These are phyloP conservation scores for Lachnellula occidentalis DNA, from an alignment of 2,329 filamentous ascomycete species.

Conservation along the genomic window DNA sequence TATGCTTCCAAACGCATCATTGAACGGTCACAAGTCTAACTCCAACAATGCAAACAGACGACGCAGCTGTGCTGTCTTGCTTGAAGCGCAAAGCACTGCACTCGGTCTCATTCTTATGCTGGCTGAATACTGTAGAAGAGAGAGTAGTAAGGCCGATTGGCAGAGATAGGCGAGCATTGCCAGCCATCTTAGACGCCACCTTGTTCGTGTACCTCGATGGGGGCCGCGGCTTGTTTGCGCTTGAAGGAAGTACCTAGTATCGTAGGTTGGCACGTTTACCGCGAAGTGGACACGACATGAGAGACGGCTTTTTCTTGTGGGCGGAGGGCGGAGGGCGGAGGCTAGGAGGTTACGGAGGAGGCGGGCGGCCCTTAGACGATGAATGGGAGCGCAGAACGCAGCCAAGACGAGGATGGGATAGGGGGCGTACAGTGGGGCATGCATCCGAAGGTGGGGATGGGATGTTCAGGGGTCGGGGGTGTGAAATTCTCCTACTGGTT, in stretches of 20 bases:
- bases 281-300: neutral
- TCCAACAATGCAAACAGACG: neutral
- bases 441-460: neutral
- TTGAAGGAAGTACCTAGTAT: neutral
- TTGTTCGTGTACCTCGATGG: neutral
- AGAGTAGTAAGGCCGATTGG: conserved; percentile 14
- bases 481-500: neutral
- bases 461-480: neutral
- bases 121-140: neutral
- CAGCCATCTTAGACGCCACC: conserved; percentile 9
- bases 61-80: neutral
- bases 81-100: neutral
- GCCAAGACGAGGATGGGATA: neutral
- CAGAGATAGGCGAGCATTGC: conserved; percentile 8
- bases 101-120: conserved; percentile 10
- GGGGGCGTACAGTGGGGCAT: neutral
- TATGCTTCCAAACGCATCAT: neutral
- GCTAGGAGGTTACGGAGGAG: too few relatives aligned
- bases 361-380: too few relatives aligned
- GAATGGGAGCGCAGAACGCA: neutral
- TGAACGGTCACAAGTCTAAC: neutral
- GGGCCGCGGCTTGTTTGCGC: neutral
- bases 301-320: neutral
- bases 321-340: neutral
- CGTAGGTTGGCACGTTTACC: neutral